phyloP scores from a whole-genome alignment of 169 alveolate genomes.

The Miamiensis avidus region DNA sequence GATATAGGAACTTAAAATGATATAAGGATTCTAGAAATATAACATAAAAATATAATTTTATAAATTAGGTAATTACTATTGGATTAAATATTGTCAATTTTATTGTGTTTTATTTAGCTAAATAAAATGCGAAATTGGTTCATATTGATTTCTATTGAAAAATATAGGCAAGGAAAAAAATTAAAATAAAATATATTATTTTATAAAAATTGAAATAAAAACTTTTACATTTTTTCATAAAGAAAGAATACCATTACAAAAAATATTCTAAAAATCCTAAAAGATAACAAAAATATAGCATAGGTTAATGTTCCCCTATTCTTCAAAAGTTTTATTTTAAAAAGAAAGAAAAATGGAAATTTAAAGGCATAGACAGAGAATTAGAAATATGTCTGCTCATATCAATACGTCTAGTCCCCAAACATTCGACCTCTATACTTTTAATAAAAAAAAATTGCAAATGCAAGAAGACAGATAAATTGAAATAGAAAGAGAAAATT shows the following conservation, averaged over 20 bases:
- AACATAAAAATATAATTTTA: too few relatives aligned
- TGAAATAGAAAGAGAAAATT: constrained; percentile 26
- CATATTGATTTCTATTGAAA: too few relatives aligned
- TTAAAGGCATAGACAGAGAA: background rate
- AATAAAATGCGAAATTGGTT: too few relatives aligned
- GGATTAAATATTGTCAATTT: too few relatives aligned
- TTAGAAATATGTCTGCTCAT: constrained; percentile 13
- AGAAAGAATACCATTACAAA: background rate
- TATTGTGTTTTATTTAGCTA: too few relatives aligned
- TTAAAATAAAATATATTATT: too few relatives aligned
- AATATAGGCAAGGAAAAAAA: too few relatives aligned
- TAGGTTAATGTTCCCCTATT: background rate
- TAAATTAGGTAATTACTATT: too few relatives aligned
- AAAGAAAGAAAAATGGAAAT: constrained; percentile 6
- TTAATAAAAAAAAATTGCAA: constrained; percentile 10
- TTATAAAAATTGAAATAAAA: too few relatives aligned
- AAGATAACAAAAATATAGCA: background rate
- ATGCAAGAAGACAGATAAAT: constrained; percentile 9
- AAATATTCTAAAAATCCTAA: background rate
- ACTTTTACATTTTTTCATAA: background rate
- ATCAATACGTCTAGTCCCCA: constrained; percentile 5
- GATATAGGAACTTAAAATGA: too few relatives aligned
- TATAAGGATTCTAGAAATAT: too few relatives aligned
- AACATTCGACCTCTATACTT: background rate
- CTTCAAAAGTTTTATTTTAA: constrained; percentile 7